These are phyloP conservation scores for Lentinula lateritia DNA, from an alignment of 768 basidiomycete genomes.

Conservation along the genomic window DNA sequence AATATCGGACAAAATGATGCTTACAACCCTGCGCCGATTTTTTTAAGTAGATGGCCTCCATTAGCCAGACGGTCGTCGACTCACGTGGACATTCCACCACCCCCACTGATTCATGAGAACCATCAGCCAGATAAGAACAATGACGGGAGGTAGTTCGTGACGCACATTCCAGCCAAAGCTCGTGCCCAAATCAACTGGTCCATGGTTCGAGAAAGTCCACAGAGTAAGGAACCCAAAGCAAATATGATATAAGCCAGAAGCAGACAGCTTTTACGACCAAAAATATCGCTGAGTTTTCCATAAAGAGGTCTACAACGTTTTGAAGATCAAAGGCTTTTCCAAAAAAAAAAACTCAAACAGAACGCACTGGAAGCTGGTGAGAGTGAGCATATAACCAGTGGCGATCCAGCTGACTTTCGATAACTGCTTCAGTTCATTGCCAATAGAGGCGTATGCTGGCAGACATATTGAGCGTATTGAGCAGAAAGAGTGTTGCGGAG, in stretches of 20 bases:
- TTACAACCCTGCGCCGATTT: slow-evolving; percentile 37
- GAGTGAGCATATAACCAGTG: slow-evolving; percentile 55
- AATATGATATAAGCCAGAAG: slow-evolving; percentile 23
- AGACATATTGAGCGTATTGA: neutral
- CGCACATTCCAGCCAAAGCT: slow-evolving; percentile 24
- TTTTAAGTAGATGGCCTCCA: neutral
- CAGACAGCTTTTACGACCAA: slow-evolving; percentile 17
- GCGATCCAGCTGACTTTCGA: slow-evolving; percentile 67
- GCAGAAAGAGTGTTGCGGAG: neutral
- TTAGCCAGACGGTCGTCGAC: slow-evolving; percentile 5
- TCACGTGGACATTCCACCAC: slow-evolving; percentile 31
- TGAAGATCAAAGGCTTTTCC: neutral
- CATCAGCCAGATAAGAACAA: neutral
- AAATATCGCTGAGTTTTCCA: slow-evolving; percentile 63
- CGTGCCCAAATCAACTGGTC: slow-evolving; percentile 26
- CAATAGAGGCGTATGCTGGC: slow-evolving; percentile 40
- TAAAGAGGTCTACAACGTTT: slow-evolving; percentile 43
- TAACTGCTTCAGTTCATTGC: slow-evolving; percentile 54
- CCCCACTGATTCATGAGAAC: slow-evolving; percentile 14
- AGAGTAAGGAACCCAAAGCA: slow-evolving; percentile 26
- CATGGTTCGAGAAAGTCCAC: slow-evolving; percentile 28
- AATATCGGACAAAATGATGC: slow-evolving; percentile 63
- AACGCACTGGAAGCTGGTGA: slow-evolving; percentile 55
- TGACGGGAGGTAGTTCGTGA: neutral
- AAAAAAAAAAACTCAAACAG: neutral